Conservation (phyloP, 768 basidiomycete species). For the Fistulinella prunicolor region DNA sequence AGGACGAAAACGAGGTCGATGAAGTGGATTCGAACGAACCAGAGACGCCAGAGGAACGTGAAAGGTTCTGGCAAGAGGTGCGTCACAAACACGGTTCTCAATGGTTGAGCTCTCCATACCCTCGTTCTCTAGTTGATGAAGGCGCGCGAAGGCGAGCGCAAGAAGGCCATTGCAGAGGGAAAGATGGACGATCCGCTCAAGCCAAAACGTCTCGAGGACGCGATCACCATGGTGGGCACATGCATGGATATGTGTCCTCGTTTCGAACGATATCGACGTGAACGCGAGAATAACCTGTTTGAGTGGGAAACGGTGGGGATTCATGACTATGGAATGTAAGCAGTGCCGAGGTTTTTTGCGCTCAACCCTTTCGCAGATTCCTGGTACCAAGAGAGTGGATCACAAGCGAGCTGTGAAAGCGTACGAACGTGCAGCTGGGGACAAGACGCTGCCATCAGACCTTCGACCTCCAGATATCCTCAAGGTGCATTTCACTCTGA, state of each 20-base stretch:
- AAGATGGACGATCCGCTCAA: slow-evolving; percentile 86
- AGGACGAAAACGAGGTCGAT: slow-evolving; percentile 30
- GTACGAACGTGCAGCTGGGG: slow-evolving; percentile 92
- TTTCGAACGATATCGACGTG: slow-evolving; percentile 88
- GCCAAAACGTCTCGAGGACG: slow-evolving; percentile 79
- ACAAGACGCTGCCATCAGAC: slow-evolving; percentile 89
- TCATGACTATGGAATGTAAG: slow-evolving; percentile 1
- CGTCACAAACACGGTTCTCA: slow-evolving; percentile 23
- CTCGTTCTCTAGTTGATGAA: slow-evolving; percentile 55
- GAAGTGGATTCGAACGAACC: slow-evolving; percentile 46
- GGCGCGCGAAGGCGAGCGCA: slow-evolving; percentile 67
- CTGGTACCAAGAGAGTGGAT: slow-evolving; percentile 82
- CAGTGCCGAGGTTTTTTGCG: slow-evolving; percentile 5
- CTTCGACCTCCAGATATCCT: slow-evolving; percentile 84
- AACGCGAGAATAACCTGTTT: slow-evolving; percentile 84
- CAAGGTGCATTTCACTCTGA: slow-evolving; percentile 44
- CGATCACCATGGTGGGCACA: slow-evolving; percentile 90
- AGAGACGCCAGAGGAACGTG: slow-evolving; percentile 61
- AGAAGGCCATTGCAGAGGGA: slow-evolving; percentile 73
- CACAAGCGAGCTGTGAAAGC: slow-evolving; percentile 88
- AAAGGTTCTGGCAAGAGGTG: slow-evolving; percentile 72
- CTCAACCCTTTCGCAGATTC: slow-evolving; percentile 55
- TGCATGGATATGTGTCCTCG: slow-evolving; percentile 94
- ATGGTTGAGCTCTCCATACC: slow-evolving; percentile 22
- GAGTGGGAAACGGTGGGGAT: slow-evolving; percentile 76